Percentiles rank a stretch among this genome's conserved stretches.
Conservation (phyloP, 2,329 filamentous ascomycete species). For the Hysterium pulicare region DNA sequence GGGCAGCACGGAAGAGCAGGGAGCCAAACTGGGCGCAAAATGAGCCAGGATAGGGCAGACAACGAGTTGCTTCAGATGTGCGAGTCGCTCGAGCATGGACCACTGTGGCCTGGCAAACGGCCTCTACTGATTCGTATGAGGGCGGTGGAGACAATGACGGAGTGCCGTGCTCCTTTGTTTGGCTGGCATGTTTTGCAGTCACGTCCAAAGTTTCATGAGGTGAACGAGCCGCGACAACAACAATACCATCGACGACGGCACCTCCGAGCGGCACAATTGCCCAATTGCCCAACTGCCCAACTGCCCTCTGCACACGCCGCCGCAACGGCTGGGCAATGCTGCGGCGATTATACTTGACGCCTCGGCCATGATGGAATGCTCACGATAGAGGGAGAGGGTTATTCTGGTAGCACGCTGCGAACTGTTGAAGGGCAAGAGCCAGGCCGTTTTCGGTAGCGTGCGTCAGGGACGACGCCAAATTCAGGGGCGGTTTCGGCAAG, state of each 20-base stretch:
- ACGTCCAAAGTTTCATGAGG: slow-evolving; percentile 1
- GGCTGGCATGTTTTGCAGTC: not conserved
- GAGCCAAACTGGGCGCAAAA: too few relatives aligned
- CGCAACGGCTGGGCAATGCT: not conserved
- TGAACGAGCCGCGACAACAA: too few relatives aligned
- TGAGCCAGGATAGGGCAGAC: not conserved
- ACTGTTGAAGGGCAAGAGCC: too few relatives aligned
- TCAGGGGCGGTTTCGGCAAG: too few relatives aligned
- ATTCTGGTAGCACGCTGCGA: not conserved
- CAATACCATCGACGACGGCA: too few relatives aligned
- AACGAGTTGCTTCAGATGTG: not conserved
- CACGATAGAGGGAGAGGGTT: not conserved
- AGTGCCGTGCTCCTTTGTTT: not conserved
- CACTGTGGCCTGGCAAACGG: not conserved
- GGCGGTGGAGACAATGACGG: not conserved
- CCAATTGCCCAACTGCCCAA: not conserved
- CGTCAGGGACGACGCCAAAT: too few relatives aligned
- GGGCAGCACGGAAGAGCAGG: too few relatives aligned
- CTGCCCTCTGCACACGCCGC: not conserved
- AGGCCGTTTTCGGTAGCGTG: too few relatives aligned
- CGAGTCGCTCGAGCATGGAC: slow-evolving; percentile 1
- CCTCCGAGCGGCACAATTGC: not conserved
- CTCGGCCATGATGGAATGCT: not conserved
- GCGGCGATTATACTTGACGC: not conserved
- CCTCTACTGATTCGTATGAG: not conserved